These are phyloP conservation scores for Phytopythium sindhum DNA, from an alignment of 352 stramenopile genomes.

Conservation along the genomic window DNA sequence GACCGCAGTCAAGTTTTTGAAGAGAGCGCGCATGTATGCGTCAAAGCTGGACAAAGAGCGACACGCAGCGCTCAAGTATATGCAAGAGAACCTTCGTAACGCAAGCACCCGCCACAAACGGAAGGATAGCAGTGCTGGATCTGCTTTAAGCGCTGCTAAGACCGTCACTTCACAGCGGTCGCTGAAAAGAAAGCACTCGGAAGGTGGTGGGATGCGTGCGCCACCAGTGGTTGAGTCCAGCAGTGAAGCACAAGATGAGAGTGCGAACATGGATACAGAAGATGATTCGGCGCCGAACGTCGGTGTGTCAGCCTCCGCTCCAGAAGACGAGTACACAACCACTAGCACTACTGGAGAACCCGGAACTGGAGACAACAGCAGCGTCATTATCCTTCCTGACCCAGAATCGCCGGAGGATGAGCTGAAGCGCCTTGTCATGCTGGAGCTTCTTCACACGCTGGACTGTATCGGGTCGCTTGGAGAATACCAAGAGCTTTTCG, in stretches of 20 bases:
- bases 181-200: slow-evolving; percentile 48
- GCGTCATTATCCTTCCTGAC: slow-evolving; percentile 10
- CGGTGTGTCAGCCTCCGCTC: neutral
- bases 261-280: slow-evolving; percentile 17
- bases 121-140: slow-evolving; percentile 17
- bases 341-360: neutral
- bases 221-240: slow-evolving; percentile 2
- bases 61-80: slow-evolving; percentile 70
- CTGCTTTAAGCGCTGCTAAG: slow-evolving; percentile 11
- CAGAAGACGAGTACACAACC: neutral
- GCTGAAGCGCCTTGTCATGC: slow-evolving; percentile 71
- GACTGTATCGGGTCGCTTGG: slow-evolving; percentile 83
- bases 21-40: slow-evolving; percentile 67
- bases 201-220: slow-evolving; percentile 11
- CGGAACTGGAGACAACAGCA: neutral
- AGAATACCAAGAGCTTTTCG: slow-evolving; percentile 84
- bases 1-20: slow-evolving; percentile 66
- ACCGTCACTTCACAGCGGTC: slow-evolving; percentile 19
- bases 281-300: slow-evolving; percentile 1
- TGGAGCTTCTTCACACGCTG: slow-evolving; percentile 80
- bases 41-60: slow-evolving; percentile 74
- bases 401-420: slow-evolving; percentile 69
- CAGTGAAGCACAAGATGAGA: slow-evolving; percentile 14
- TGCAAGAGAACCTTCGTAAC: slow-evolving; percentile 57
- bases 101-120: slow-evolving; percentile 26